Evolutionary conservation across 164 flowering plant genomes (phyloP).

Genomic region (Berberis vulgaris): DNA sequence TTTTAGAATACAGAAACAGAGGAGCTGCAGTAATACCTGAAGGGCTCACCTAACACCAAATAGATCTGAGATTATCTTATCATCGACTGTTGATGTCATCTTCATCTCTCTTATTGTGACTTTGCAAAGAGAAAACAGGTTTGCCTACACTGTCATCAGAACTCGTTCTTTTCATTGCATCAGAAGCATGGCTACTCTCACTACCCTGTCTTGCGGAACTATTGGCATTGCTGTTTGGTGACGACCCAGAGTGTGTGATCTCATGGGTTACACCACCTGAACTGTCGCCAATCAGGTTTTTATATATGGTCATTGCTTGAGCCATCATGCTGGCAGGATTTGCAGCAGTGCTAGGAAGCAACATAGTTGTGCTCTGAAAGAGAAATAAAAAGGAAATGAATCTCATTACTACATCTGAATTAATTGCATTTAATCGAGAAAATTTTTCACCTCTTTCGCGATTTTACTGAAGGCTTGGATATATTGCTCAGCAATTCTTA

Average conservation of each 20-base stretch:
- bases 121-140: too few relatives aligned
- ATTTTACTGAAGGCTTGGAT: constrained; percentile 70
- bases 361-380: constrained; percentile 62
- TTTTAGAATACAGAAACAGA: too few relatives aligned
- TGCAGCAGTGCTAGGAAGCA: constrained; percentile 55
- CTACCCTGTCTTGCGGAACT: too few relatives aligned
- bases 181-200: too few relatives aligned
- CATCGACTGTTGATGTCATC: too few relatives aligned
- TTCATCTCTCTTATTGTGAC: too few relatives aligned
- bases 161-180: constrained; percentile 8
- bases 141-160: too few relatives aligned
- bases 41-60: too few relatives aligned
- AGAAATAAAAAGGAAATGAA: neutral
- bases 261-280: constrained; percentile 8
- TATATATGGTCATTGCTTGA: constrained; percentile 59
- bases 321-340: constrained; percentile 64
- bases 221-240: constrained; percentile 1
- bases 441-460: constrained; percentile 63
- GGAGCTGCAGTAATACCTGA: too few relatives aligned
- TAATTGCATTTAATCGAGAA: neutral
- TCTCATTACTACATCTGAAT: neutral
- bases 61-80: too few relatives aligned
- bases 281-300: constrained; percentile 34
- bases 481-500: constrained; percentile 80
- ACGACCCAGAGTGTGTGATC: constrained; percentile 1